A percentile compares a stretch with the other conserved stretches of the same genome.
Conservation (phyloP, 805 yeast genomes). For the Starmerella cellae region DNA sequence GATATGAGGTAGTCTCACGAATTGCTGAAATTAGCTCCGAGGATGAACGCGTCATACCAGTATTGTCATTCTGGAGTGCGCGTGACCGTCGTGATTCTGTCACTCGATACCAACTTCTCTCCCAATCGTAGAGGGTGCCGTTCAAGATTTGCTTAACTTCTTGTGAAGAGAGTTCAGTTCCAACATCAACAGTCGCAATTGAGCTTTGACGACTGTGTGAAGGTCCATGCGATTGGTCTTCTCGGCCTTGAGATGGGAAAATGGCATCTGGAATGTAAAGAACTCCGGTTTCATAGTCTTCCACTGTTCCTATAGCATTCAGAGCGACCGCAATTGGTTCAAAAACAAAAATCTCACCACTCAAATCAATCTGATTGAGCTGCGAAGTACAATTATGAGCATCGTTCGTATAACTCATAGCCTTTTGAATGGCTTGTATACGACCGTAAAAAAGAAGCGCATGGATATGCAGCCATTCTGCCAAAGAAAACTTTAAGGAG, state of each 20-base stretch:
- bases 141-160: constrained; percentile 12
- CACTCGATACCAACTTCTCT: constrained; percentile 15
- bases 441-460: constrained; percentile 14
- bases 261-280: constrained; percentile 13
- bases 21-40: constrained; percentile 12
- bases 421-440: constrained; percentile 6
- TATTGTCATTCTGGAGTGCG: background rate
- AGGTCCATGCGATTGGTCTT: too few species aligned
- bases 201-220: background rate
- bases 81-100: constrained; percentile 12
- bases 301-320: constrained; percentile 10
- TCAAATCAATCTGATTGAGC: constrained; percentile 10
- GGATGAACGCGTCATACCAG: constrained; percentile 7
- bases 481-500: constrained; percentile 13
- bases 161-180: background rate
- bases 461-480: constrained; percentile 19
- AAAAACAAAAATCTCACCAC: constrained; percentile 6
- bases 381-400: background rate
- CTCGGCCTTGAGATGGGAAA: constrained; percentile 8
- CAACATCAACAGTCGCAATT: background rate
- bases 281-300: constrained; percentile 10
- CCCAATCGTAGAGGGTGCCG: constrained; percentile 18
- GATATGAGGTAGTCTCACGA: constrained; percentile 8
- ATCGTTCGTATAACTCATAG: background rate
- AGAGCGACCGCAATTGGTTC: constrained; percentile 10